Conservation (phyloP, 805 yeast genomes). For the Candida verbasci region DNA sequence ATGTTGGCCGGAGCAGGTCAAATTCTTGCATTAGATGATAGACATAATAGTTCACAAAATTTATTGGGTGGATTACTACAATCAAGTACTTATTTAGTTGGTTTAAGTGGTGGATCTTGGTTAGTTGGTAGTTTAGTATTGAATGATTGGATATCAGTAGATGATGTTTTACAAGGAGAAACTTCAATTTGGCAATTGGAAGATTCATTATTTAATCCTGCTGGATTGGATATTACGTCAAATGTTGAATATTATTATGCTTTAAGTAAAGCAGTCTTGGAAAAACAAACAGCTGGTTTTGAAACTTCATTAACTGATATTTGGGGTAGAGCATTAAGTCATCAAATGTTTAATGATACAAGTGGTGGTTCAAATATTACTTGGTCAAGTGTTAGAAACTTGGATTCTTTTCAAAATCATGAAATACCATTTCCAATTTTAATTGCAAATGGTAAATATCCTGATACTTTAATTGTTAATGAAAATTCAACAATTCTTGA, state of each 20-base stretch:
- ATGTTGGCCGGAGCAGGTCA: slow-evolving; percentile 86
- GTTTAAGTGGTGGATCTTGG: slow-evolving; percentile 61
- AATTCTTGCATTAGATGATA: slow-evolving; percentile 70
- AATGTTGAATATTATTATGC: slow-evolving; percentile 52
- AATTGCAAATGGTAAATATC: slow-evolving; percentile 36
- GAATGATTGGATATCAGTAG: slow-evolving; percentile 54
- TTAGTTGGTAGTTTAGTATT: slow-evolving; percentile 63
- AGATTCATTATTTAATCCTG: slow-evolving; percentile 69
- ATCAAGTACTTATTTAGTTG: slow-evolving; percentile 67
- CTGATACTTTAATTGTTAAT: slow-evolving; percentile 24
- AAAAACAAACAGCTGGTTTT: slow-evolving; percentile 34
- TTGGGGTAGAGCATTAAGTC: slow-evolving; percentile 40
- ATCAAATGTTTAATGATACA: slow-evolving; percentile 32
- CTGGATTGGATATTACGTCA: slow-evolving; percentile 54
- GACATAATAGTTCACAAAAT: slow-evolving; percentile 50
- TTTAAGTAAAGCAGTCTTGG: slow-evolving; percentile 24
- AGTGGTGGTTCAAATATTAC: slow-evolving; percentile 24
- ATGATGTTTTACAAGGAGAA: slow-evolving; percentile 23
- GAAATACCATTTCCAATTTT: slow-evolving; percentile 39
- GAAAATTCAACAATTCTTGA: slow-evolving; percentile 38
- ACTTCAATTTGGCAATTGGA: slow-evolving; percentile 33
- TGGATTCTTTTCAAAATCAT: slow-evolving; percentile 21
- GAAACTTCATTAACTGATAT: slow-evolving; percentile 36
- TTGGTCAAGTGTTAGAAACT: slow-evolving; percentile 27
- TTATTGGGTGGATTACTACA: slow-evolving; percentile 72